Evolutionary conservation across 2,329 filamentous ascomycete genomes (phyloP).

Genomic region (Phaeophleospora eucalypticola): DNA sequence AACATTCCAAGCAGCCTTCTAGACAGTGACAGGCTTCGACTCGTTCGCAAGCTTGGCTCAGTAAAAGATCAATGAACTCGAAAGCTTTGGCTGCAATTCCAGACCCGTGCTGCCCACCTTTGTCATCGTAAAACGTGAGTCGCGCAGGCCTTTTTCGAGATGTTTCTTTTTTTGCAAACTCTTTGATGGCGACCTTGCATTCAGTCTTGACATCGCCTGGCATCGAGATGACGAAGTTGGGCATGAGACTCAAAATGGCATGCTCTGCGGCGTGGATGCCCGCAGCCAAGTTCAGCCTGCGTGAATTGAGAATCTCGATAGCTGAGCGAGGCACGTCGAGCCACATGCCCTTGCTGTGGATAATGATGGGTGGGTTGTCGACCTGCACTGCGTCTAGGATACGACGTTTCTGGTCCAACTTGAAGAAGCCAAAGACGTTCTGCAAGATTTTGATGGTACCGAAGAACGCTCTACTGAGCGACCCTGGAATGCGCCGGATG

Average conservation of each 20-base stretch:
- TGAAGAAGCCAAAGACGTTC: conserved; percentile 95
- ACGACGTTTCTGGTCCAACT: conserved; percentile 78
- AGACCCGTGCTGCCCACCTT: conserved; percentile 76
- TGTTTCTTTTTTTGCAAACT: conserved; percentile 69
- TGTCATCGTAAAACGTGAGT: conserved; percentile 91
- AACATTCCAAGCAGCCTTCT: conserved; percentile 84
- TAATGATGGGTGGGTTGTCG: conserved; percentile 85
- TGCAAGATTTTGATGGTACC: conserved; percentile 82
- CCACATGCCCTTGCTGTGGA: conserved; percentile 89
- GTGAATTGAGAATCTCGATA: conserved; percentile 70
- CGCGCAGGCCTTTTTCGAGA: conserved; percentile 78
- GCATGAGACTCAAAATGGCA: conserved; percentile 78
- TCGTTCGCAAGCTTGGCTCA: conserved; percentile 70
- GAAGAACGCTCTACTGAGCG: conserved; percentile 70
- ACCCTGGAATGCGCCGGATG: conserved; percentile 66
- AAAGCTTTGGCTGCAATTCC: conserved; percentile 92
- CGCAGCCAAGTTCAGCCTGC: conserved; percentile 74
- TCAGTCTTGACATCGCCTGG: conserved; percentile 91
- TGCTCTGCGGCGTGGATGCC: conserved; percentile 95
- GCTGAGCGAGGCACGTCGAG: conserved; percentile 79
- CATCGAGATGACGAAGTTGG: conserved; percentile 84
- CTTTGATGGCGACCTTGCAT: conserved; percentile 84
- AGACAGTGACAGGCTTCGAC: conserved; percentile 73
- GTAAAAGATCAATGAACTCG: conserved; percentile 78
- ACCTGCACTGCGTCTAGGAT: conserved; percentile 90